phyloP scores from a whole-genome alignment of 2,329 filamentous ascomycete species.

The Huntiella savannae region DNA sequence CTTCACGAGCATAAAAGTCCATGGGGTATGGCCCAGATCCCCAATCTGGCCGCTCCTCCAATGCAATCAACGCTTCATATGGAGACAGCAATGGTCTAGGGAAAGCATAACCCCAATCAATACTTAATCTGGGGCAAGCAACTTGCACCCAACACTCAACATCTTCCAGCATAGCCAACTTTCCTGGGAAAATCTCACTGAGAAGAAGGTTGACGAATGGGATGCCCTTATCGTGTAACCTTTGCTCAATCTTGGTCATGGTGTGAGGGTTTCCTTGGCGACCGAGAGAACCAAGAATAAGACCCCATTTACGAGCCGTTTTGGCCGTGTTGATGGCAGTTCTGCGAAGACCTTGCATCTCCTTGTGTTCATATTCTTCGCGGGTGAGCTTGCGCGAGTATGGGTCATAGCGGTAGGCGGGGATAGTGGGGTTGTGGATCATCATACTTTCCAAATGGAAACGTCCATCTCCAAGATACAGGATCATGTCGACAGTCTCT shows the following conservation, averaged over 20 bases:
- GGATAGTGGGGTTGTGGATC: slow-evolving; percentile 87
- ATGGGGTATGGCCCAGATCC: slow-evolving; percentile 69
- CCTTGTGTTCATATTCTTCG: slow-evolving; percentile 79
- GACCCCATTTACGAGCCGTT: slow-evolving; percentile 71
- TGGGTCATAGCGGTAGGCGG: slow-evolving; percentile 91
- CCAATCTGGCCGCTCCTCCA: slow-evolving; percentile 64
- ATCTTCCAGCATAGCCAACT: slow-evolving; percentile 80
- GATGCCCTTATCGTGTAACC: slow-evolving; percentile 51
- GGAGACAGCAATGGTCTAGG: slow-evolving; percentile 73
- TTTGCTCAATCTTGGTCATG: slow-evolving; percentile 65
- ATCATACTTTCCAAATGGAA: slow-evolving; percentile 97
- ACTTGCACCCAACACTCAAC: slow-evolving; percentile 98
- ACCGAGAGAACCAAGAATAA: slow-evolving; percentile 82
- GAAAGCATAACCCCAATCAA: slow-evolving; percentile 98
- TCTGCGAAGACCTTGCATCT: slow-evolving; percentile 67
- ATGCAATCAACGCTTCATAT: slow-evolving; percentile 83
- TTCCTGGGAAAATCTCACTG: slow-evolving; percentile 91
- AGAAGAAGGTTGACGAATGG: slow-evolving; percentile 72
- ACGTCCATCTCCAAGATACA: slow-evolving; percentile 80
- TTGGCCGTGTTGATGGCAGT: slow-evolving; percentile 60
- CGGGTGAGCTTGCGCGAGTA: slow-evolving; percentile 83
- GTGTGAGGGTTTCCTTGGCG: slow-evolving; percentile 93
- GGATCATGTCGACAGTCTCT: slow-evolving; percentile 51
- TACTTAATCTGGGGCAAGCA: slow-evolving; percentile 87
- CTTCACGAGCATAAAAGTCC: slow-evolving; percentile 93